Conservation (phyloP, 345 rosid species). For the Eucalyptus cladocalyx region DNA sequence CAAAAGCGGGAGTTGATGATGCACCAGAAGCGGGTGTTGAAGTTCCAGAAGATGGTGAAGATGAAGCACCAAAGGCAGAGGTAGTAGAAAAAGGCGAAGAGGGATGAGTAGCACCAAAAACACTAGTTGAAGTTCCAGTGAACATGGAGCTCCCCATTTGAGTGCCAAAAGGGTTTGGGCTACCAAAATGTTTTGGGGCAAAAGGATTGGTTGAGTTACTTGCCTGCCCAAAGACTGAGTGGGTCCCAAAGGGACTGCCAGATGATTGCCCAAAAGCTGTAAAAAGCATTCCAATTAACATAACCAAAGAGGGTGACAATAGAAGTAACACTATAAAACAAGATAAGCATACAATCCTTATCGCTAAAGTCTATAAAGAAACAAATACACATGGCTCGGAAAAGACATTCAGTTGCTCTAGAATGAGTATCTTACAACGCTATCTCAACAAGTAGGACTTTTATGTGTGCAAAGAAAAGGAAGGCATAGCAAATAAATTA, state of each 20-base stretch:
- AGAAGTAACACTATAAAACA: not conserved
- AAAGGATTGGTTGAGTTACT: constrained; percentile 53
- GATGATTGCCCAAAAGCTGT: constrained; percentile 80
- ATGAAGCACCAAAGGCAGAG: constrained; percentile 62
- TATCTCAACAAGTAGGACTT: not conserved
- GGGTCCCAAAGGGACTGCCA: constrained; percentile 50
- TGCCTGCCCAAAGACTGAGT: constrained; percentile 59
- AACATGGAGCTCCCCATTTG: constrained; percentile 66
- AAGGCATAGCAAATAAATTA: not conserved
- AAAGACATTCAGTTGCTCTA: not conserved
- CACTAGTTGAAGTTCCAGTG: constrained; percentile 82
- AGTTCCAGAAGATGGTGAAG: constrained; percentile 67
- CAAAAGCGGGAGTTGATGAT: constrained; percentile 62
- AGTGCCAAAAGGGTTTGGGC: constrained; percentile 55
- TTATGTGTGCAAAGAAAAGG: not conserved
- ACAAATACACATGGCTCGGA: not conserved
- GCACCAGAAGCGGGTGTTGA: constrained; percentile 50
- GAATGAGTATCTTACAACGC: not conserved
- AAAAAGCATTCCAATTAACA: not conserved
- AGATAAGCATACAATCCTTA: not conserved
- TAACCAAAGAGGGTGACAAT: not conserved
- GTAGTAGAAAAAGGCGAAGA: constrained; percentile 58
- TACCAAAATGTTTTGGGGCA: constrained; percentile 64
- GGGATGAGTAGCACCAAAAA: constrained; percentile 61
- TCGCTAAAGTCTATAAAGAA: not conserved